These are phyloP conservation scores for Penicillium bialowiezense DNA, from an alignment of 495 filamentous ascomycete species.

Conservation along the genomic window DNA sequence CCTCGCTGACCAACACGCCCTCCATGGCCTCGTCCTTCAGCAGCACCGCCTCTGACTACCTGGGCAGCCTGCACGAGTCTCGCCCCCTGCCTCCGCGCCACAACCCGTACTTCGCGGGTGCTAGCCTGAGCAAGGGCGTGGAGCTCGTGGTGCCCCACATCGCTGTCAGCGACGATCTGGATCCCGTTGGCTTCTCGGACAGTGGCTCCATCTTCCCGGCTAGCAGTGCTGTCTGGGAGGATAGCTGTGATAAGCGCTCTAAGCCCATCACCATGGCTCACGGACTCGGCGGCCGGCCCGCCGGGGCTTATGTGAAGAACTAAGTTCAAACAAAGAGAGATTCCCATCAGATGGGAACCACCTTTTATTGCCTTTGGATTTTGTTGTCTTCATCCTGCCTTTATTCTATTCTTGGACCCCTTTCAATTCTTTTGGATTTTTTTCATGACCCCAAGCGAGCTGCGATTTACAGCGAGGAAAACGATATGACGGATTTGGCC, in stretches of 20 bases:
- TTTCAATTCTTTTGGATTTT: neutral
- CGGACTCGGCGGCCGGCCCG: neutral
- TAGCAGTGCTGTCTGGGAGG: slow-evolving; percentile 32
- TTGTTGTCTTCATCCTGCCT: neutral
- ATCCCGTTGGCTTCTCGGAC: slow-evolving; percentile 14
- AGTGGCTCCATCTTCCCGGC: slow-evolving; percentile 35
- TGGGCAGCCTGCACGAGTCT: slow-evolving; percentile 26
- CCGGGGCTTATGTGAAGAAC: slow-evolving; percentile 1
- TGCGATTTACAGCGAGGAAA: slow-evolving; percentile 4
- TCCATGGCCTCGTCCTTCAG: slow-evolving; percentile 43
- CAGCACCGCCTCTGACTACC: slow-evolving; percentile 41
- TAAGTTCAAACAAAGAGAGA: neutral
- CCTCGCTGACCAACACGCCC: slow-evolving; percentile 42
- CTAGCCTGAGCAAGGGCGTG: slow-evolving; percentile 35
- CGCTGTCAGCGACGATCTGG: slow-evolving; percentile 12
- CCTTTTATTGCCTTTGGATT: neutral
- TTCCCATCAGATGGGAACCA: too few relatives aligned
- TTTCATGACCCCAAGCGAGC: neutral
- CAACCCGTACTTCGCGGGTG: slow-evolving; percentile 36
- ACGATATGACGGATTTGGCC: slow-evolving; percentile 7
- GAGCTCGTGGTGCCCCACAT: slow-evolving; percentile 44
- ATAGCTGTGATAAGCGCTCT: slow-evolving; percentile 12
- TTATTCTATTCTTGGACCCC: too few relatives aligned
- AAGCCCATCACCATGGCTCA: slow-evolving; percentile 16
- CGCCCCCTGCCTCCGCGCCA: slow-evolving; percentile 43